phyloP scores from a whole-genome alignment of 2,329 filamentous ascomycete species.

The Xylaria sp. region DNA sequence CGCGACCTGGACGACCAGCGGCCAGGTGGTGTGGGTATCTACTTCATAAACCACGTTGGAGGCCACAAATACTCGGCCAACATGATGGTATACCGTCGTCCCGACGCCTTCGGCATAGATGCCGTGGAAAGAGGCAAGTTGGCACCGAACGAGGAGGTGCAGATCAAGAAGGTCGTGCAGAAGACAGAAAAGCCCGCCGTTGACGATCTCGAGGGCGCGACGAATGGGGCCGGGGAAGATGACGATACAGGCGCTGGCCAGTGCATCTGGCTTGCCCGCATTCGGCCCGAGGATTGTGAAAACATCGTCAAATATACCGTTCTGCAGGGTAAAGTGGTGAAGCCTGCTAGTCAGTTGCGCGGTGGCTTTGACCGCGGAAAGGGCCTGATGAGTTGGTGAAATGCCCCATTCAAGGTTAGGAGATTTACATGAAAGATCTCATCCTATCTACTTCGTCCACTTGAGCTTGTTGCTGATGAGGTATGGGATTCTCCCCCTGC shows the following conservation, averaged over 20 bases:
- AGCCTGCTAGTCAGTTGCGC: constrained; percentile 84
- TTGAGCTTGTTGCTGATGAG: background rate
- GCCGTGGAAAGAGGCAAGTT: constrained; percentile 53
- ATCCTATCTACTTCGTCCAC: background rate
- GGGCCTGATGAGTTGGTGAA: constrained; percentile 87
- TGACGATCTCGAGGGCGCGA: constrained; percentile 50
- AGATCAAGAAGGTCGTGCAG: constrained; percentile 45
- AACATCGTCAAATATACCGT: constrained; percentile 91
- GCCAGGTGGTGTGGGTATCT: constrained; percentile 92
- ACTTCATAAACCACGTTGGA: constrained; percentile 96
- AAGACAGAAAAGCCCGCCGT: constrained; percentile 45
- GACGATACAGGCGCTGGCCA: constrained; percentile 74
- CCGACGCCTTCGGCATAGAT: constrained; percentile 67
- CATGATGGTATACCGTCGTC: constrained; percentile 85
- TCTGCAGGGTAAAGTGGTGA: constrained; percentile 92
- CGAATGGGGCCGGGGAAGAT: constrained; percentile 48
- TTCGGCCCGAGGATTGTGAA: constrained; percentile 90
- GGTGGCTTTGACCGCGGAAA: constrained; percentile 89
- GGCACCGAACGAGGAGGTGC: constrained; percentile 53
- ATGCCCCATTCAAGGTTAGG: background rate
- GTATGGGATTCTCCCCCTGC: background rate
- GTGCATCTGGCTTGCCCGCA: constrained; percentile 91
- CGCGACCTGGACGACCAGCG: constrained; percentile 89
- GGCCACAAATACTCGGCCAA: constrained; percentile 98
- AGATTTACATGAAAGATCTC: background rate